A percentile compares a stretch with the other conserved stretches of the same genome.
Evolutionary conservation across 1,139 yeast species (phyloP).

Genomic region (Candida sojae): DNA sequence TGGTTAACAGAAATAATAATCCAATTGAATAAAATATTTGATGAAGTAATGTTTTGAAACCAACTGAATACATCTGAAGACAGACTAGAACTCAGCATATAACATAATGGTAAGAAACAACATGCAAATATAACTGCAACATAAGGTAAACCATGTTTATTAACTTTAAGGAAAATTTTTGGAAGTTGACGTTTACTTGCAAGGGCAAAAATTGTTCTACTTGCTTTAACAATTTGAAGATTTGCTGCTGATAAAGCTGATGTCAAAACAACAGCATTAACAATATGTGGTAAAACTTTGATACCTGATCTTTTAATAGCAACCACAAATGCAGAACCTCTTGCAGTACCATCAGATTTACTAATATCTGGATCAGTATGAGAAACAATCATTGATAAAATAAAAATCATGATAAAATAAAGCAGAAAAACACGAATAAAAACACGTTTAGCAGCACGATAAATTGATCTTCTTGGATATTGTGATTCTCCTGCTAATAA

Average conservation of each 20-base stretch:
- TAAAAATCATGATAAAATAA: constrained; percentile 44
- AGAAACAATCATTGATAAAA: constrained; percentile 49
- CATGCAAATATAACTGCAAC: constrained; percentile 31
- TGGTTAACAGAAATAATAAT: constrained; percentile 31
- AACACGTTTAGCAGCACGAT: constrained; percentile 48
- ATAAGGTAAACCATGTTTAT: constrained; percentile 21
- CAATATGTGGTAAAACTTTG: constrained; percentile 47
- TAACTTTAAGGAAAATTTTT: constrained; percentile 39
- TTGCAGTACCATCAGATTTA: constrained; percentile 45
- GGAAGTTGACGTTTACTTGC: constrained; percentile 38
- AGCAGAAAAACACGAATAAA: constrained; percentile 46
- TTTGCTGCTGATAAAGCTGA: constrained; percentile 59
- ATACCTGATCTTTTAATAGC: constrained; percentile 54
- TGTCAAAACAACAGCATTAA: constrained; percentile 51
- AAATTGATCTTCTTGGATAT: constrained; percentile 49
- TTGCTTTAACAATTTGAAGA: constrained; percentile 38
- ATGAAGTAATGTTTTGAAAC: constrained; percentile 29
- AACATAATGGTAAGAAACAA: constrained; percentile 27
- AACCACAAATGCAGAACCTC: constrained; percentile 56
- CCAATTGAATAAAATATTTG: constrained; percentile 27
- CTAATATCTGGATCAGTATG: constrained; percentile 41
- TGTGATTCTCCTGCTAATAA: constrained; percentile 50
- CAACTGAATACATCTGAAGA: constrained; percentile 29
- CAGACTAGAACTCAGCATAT: constrained; percentile 22
- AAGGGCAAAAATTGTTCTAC: constrained; percentile 51